Conservation (phyloP, 176 grass and related monocot genomes). For the Aegilops umbellulata region DNA sequence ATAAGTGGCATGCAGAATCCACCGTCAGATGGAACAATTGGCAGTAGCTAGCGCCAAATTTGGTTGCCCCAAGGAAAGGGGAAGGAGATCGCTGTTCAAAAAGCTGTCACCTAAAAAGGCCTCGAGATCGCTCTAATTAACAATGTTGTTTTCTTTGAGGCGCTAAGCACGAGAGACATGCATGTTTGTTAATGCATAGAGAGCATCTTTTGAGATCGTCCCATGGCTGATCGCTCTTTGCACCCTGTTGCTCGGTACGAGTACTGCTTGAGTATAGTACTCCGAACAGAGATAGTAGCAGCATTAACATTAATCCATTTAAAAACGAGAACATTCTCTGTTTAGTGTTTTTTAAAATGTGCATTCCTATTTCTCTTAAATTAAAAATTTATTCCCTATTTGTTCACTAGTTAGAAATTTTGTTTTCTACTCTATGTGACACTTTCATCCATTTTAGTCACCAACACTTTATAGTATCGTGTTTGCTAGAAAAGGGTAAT, state of each 20-base stretch:
- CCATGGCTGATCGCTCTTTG: neutral
- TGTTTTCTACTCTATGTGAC: too few species aligned
- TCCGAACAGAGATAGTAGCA: too few species aligned
- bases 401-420: too few species aligned
- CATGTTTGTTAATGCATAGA: neutral
- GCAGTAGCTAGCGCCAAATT: neutral
- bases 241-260: neutral
- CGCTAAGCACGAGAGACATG: conserved; percentile 35
- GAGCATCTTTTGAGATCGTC: neutral
- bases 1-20: neutral
- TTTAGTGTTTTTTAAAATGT: too few species aligned
- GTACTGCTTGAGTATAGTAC: too few species aligned
- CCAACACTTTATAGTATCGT: too few species aligned
- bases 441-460: too few species aligned
- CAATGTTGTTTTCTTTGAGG: neutral
- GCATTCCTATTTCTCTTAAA: too few species aligned
- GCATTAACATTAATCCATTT: too few species aligned
- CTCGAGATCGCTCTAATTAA: conserved; percentile 39
- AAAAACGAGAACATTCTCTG: too few species aligned
- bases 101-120: conserved; percentile 37
- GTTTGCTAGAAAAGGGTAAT: too few species aligned
- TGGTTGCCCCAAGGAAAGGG: neutral
- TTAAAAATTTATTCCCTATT: too few species aligned
- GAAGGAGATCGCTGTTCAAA: conserved; percentile 29
- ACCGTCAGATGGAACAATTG: conserved; percentile 1